Conservation (phyloP, 2,329 filamentous ascomycete genomes). For the Penicillium sp. region DNA sequence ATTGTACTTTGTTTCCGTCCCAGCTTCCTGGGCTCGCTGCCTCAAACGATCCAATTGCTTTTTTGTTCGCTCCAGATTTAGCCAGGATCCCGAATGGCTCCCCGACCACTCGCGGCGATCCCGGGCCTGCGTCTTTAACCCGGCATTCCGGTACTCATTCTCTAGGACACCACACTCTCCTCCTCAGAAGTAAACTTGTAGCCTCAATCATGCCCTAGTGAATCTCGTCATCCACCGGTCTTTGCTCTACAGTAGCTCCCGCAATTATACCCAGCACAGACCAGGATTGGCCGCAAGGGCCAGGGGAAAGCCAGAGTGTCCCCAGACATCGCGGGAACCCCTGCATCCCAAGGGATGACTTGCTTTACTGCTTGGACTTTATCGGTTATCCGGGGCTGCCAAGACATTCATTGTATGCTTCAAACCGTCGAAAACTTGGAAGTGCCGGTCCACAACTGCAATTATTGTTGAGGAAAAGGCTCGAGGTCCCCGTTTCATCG, state of each 20-base stretch:
- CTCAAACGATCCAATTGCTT: background rate
- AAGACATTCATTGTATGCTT: background rate
- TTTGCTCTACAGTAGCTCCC: background rate
- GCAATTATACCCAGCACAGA: constrained; percentile 24
- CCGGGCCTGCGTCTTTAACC: background rate
- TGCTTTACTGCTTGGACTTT: constrained; percentile 5
- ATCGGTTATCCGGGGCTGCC: constrained; percentile 4
- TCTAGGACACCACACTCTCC: background rate
- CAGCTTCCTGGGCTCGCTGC: background rate
- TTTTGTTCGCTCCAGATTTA: background rate
- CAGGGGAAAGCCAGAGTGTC: constrained; percentile 14
- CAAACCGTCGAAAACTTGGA: constrained; percentile 2
- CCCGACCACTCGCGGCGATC: background rate
- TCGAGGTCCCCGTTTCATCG: background rate
- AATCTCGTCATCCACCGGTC: too few relatives aligned
- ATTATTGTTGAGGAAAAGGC: background rate
- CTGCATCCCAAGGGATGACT: constrained; percentile 25
- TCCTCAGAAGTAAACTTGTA: background rate
- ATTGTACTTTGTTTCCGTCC: constrained; percentile 7
- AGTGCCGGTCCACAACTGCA: background rate
- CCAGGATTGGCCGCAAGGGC: constrained; percentile 31
- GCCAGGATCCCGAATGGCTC: background rate
- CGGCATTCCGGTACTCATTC: background rate
- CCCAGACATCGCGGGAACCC: constrained; percentile 23
- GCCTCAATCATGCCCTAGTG: background rate